These are phyloP conservation scores for Chimonanthus salicifolius DNA, from an alignment of 164 flowering plant species.

Conservation along the genomic window DNA sequence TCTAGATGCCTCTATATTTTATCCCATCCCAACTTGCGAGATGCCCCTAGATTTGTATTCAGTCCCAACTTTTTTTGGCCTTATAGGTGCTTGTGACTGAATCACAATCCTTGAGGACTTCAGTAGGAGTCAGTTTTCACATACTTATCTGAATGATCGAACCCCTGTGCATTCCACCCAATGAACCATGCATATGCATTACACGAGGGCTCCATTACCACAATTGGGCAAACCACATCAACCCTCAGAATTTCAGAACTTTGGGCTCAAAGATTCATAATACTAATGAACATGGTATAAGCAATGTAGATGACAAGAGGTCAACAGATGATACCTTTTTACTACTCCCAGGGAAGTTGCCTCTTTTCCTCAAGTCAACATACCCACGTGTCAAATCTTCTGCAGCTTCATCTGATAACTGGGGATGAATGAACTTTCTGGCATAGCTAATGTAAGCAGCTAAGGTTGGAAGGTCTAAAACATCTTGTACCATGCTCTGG, in stretches of 20 bases:
- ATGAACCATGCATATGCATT: no score
- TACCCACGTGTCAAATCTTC: constrained; percentile 86
- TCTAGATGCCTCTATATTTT: no score
- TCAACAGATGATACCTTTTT: constrained; percentile 55
- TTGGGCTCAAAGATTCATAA: background rate
- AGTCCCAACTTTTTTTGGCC: no score
- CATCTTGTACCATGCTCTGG: constrained; percentile 64
- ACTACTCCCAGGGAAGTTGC: constrained; percentile 99
- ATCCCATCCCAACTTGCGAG: no score
- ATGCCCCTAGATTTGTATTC: no score
- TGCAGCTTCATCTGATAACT: constrained; percentile 93
- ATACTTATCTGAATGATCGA: no score
- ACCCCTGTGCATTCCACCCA: no score
- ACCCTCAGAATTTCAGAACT: constrained; percentile 1
- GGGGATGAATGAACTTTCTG: constrained; percentile 73
- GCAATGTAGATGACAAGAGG: background rate
- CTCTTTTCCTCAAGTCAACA: constrained; percentile 92
- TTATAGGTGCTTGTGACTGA: no score
- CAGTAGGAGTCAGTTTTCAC: no score
- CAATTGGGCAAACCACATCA: background rate
- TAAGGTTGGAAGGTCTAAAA: constrained; percentile 66
- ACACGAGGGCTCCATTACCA: no score
- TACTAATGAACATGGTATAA: background rate
- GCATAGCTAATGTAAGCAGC: constrained; percentile 87
- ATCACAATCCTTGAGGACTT: no score